Percentiles rank a stretch among this genome's conserved stretches.
Conservation (phyloP, 108 stramenopile genomes). For the Licmophora abbreviata region DNA sequence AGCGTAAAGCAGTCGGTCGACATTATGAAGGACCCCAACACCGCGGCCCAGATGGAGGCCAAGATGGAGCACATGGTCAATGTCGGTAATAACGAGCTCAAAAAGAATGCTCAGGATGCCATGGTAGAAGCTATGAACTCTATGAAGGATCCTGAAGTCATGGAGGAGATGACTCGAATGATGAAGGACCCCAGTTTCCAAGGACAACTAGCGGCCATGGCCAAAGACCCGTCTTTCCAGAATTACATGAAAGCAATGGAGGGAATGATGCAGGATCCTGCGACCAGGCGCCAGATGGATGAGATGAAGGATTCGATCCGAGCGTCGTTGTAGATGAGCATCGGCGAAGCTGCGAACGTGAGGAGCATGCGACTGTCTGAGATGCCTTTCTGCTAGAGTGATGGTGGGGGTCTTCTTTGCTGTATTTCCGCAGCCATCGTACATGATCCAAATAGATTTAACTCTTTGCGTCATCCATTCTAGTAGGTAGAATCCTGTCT, state of each 20-base stretch:
- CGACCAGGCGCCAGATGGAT: constrained; percentile 70
- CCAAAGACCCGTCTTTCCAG: constrained; percentile 77
- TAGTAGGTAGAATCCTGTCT: constrained; percentile 1
- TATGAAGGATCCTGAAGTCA: constrained; percentile 68
- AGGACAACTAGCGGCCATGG: constrained; percentile 61
- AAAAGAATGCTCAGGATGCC: constrained; percentile 41
- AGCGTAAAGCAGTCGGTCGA: constrained; percentile 37
- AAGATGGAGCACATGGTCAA: constrained; percentile 88
- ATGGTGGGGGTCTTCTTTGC: too few species aligned
- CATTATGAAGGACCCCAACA: constrained; percentile 69
- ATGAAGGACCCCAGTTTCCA: constrained; percentile 80
- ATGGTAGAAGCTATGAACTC: constrained; percentile 78
- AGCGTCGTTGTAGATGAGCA: constrained; percentile 39
- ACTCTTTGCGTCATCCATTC: too few species aligned
- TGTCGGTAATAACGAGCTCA: constrained; percentile 49
- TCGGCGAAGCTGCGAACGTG: too few species aligned
- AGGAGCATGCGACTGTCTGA: constrained; percentile 3
- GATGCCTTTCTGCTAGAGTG: too few species aligned
- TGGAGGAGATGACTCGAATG: constrained; percentile 75
- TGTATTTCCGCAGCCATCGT: too few species aligned
- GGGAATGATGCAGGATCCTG: constrained; percentile 82
- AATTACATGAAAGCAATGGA: constrained; percentile 56
- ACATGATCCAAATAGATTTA: too few species aligned
- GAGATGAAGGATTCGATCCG: constrained; percentile 42
- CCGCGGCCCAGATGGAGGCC: constrained; percentile 77